Base-by-base conservation (phyloP, 768 basidiomycete species). In the Hericium erinaceus region DNA sequence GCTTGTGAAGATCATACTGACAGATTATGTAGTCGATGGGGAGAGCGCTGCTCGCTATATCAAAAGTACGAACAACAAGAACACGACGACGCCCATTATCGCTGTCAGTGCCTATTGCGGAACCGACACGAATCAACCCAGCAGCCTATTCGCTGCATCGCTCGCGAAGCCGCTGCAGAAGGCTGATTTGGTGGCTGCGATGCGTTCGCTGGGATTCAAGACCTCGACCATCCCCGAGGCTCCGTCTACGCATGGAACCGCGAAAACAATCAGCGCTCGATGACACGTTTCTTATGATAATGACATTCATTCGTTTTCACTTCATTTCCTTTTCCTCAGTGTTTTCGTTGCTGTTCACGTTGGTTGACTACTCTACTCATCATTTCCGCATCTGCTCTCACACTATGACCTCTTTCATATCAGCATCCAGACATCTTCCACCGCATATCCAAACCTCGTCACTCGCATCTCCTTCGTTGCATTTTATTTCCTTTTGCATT, bases 41-140 rank as follows among this genome's bases (percentile, higher is more conserved):
- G 95, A 98, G 72, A 87, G 90, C 63, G 97, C 97, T 38, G 95
- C 97, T 11, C 81, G 93, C 56, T 98, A 97, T 73, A 95, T 99
- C 76, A 93, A 93, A 75, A 93, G 87, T 64, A 98, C 95, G 16
- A 92, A 91, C 69, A 93, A 92, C 77, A 95, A 87, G 75, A 98
- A 98, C 66, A 84, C 88, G 53, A 85, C 81, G 64, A 95, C 93
- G 11, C 95, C 95, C 0, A 98, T 95, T 54, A 84, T 95, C 59
- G 89, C 92, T 55, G 85, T 95, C 53, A 95, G 90, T 67, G 92
- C 91, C 37, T 93, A 93, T 69, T 86, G 89, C 61, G 82, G 84
- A 10, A 75, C 75, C 16, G 89, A 92, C 59, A 75, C 79, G 37
- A 78, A 73, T 59, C 84, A 85, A 57, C 77, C 75, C 48, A 83